phyloP scores from a whole-genome alignment of 1,284 basidiomycete species.

The Ustilago esculenta region DNA sequence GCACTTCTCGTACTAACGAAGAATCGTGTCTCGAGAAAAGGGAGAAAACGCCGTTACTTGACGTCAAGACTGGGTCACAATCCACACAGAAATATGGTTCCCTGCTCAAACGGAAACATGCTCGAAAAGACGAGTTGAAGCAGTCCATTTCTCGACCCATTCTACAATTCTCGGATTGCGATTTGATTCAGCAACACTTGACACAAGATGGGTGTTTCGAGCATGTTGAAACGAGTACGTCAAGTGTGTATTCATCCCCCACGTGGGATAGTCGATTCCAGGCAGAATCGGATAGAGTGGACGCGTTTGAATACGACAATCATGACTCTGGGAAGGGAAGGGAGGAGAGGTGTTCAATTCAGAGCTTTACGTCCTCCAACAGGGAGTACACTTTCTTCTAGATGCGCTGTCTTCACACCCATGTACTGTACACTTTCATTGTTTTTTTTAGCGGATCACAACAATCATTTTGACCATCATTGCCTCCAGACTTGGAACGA shows the following conservation, averaged over 20 bases:
- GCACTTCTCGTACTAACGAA: neutral
- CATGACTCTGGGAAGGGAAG: neutral
- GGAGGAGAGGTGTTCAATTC: constrained; percentile 4
- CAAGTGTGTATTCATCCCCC: constrained; percentile 13
- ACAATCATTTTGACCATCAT: too few species aligned
- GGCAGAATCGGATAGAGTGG: neutral
- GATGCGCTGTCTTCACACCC: too few species aligned
- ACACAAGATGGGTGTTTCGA: too few species aligned
- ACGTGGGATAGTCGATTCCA: constrained; percentile 6
- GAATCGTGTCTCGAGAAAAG: too few species aligned
- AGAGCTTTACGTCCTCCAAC: constrained; percentile 10
- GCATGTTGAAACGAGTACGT: constrained; percentile 8
- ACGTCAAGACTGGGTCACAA: neutral
- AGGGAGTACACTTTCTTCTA: constrained; percentile 27
- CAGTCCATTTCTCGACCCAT: constrained; percentile 17
- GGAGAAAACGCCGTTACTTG: too few species aligned
- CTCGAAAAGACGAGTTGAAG: constrained; percentile 8
- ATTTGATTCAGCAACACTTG: too few species aligned
- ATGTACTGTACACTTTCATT: neutral
- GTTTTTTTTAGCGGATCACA: constrained; percentile 5
- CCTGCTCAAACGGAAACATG: constrained; percentile 1
- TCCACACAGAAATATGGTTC: constrained; percentile 9
- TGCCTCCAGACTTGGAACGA: too few species aligned
- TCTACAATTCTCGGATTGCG: neutral
- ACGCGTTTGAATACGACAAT: constrained; percentile 12